Evolutionary conservation across 2,329 filamentous ascomycete species (phyloP).

Genomic region (Cordyceps tenuipes): DNA sequence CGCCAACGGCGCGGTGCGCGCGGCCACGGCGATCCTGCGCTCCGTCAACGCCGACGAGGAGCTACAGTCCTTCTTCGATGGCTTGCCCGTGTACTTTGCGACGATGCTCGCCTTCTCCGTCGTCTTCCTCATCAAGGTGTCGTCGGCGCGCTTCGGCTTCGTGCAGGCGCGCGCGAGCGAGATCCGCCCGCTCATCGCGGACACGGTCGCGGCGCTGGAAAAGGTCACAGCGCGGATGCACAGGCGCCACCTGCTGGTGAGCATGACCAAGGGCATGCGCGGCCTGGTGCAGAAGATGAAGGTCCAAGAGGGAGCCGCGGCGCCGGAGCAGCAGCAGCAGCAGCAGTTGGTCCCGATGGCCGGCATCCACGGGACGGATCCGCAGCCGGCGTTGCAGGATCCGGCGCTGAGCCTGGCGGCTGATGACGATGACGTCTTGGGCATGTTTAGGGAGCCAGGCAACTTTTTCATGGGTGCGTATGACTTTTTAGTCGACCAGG

Average conservation of each 20-base stretch:
- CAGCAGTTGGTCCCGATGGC: background rate
- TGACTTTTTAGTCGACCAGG: conserved; percentile 8
- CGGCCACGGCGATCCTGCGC: conserved; percentile 8
- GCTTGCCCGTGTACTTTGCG: conserved; percentile 10
- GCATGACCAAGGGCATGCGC: conserved; percentile 10
- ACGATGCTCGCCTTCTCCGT: conserved; percentile 8
- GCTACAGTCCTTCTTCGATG: conserved; percentile 11
- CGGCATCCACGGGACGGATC: background rate
- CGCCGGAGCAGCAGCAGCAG: no score
- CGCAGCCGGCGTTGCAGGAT: background rate
- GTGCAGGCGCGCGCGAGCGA: conserved; percentile 4
- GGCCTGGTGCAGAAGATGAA: conserved; percentile 10
- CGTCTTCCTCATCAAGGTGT: conserved; percentile 9
- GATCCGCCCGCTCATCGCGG: conserved; percentile 1
- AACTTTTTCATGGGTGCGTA: conserved; percentile 11
- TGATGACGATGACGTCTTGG: background rate
- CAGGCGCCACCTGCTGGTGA: conserved; percentile 7
- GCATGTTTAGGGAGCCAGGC: conserved; percentile 6
- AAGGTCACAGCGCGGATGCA: conserved; percentile 9
- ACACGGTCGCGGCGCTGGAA: conserved; percentile 7
- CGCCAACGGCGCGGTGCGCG: conserved; percentile 5
- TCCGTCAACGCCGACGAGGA: conserved; percentile 9
- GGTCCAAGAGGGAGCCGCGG: background rate
- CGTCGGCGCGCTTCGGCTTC: conserved; percentile 5
- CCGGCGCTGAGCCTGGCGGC: background rate